Base-by-base conservation (phyloP, 2,329 filamentous ascomycete genomes). In the Alternaria rosae region DNA sequence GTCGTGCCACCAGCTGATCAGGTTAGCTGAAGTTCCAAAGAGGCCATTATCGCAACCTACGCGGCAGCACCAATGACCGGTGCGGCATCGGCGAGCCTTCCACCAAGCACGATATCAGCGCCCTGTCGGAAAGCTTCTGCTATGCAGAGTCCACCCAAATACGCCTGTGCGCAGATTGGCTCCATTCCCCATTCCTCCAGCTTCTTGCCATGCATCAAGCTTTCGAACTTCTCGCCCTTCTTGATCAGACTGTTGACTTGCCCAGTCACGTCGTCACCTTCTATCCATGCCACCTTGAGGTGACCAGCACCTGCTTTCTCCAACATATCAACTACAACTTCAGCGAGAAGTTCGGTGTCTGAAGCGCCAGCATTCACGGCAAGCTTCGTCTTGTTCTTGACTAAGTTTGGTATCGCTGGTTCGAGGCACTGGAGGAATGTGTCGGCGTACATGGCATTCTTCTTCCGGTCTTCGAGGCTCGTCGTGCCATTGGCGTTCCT, bases 351-450 rank as follows among this genome's bases (percentile, higher is more conserved):
- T 57, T 80, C 78, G 0, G 86, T 85, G 51, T 87, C 84, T 8
- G 85, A 77, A 2, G 82, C 84, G 1, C 86, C 86, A 4, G 85
- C 85, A 62, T 87, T 86, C 61, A 85, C 80, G 13, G 85, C 79
- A 10, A 87, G 76, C 62, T 84, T 85, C 7, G 62, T 57, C 21
- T 67, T 69, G 38, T 72, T 70, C 28, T 62, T 62, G 23, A 65
- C 65, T 8, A 72, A 64, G 20, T 67, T 61, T 4, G 60, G 56
- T 12, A 73, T 69, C 5, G 68, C 66, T 6, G 70, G 69, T 13
- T 69, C 78, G 17, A 82, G 78, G 20, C 83, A 82, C 67, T 85
- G 82, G 25, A 86, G 75, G 59, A 87, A 85, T 2, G 84, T 83
- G 6, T 72, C 70, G 3, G 71, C 70, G 30, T 71, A 72, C 72